Evolutionary conservation across 768 basidiomycete species (phyloP).

Genomic region (Rhodotorula diobovata): DNA sequence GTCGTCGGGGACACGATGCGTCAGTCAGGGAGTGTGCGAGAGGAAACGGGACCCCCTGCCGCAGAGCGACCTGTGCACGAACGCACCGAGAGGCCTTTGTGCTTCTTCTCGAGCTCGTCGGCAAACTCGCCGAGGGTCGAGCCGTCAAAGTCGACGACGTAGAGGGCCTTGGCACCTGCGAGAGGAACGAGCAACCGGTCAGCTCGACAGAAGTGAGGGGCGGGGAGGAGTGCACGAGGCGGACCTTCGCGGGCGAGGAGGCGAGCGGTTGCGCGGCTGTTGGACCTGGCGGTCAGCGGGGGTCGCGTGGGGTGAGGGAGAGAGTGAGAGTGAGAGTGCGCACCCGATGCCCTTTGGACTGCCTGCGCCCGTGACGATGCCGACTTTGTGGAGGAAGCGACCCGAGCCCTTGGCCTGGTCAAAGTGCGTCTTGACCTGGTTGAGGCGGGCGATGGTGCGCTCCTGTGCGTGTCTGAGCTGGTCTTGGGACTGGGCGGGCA

Average conservation of each 20-base stretch:
- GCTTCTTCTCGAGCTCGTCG: constrained; percentile 60
- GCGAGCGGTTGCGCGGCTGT: constrained; percentile 47
- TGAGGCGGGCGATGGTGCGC: constrained; percentile 62
- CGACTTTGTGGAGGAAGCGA: constrained; percentile 70
- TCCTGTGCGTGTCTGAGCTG: constrained; percentile 41
- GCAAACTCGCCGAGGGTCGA: constrained; percentile 68
- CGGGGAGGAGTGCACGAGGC: constrained; percentile 8
- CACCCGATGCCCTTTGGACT: constrained; percentile 86
- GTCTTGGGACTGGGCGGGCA: background rate
- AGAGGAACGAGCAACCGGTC: background rate
- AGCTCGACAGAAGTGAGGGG: constrained; percentile 33
- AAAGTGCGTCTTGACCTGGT: constrained; percentile 66
- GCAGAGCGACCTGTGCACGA: too few relatives aligned
- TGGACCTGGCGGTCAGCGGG: background rate
- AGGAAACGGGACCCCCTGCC: too few relatives aligned
- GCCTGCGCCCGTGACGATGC: constrained; percentile 80
- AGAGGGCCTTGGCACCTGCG: constrained; percentile 69
- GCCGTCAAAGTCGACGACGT: constrained; percentile 66
- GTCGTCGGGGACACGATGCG: background rate
- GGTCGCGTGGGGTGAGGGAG: background rate
- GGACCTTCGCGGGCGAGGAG: constrained; percentile 75
- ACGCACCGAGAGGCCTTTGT: constrained; percentile 71
- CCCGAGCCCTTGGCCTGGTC: constrained; percentile 54
- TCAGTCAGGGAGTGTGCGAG: background rate
- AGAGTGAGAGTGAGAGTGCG: constrained; percentile 28